phyloP scores from a whole-genome alignment of 2,329 filamentous ascomycete species.

The Sporothrix protearum region DNA sequence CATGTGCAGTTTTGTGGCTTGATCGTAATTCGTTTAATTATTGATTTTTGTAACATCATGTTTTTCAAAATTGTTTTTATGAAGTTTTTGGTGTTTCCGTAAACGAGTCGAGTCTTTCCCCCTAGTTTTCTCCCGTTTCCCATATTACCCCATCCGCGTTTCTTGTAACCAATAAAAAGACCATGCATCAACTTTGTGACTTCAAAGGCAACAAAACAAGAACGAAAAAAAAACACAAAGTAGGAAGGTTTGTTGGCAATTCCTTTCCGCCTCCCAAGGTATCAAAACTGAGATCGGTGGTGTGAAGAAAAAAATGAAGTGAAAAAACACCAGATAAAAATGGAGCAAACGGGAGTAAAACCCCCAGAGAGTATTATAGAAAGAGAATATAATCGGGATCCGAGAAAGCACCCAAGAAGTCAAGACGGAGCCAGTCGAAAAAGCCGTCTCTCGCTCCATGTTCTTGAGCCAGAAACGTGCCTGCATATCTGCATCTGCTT shows the following conservation, averaged over 20 bases:
- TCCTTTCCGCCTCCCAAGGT: constrained; percentile 1
- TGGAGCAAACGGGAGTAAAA: neutral
- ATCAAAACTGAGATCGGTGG: neutral
- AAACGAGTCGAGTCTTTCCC: neutral
- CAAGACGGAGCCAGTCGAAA: neutral
- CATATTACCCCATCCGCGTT: neutral
- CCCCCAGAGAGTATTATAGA: neutral
- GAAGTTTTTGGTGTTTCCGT: neutral
- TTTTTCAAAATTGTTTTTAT: neutral
- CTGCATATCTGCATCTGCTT: neutral
- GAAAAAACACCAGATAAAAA: neutral
- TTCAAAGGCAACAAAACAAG: neutral
- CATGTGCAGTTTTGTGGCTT: too few species aligned
- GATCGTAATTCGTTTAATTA: too few species aligned
- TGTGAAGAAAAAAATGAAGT: neutral
- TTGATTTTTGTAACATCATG: neutral
- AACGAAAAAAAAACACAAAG: neutral
- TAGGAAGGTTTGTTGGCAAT: neutral
- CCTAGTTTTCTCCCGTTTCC: neutral
- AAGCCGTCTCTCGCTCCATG: neutral
- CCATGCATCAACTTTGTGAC: neutral
- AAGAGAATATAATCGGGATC: neutral
- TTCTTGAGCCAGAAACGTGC: neutral
- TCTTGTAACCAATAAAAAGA: neutral
- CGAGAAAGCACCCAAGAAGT: neutral